Percentiles rank a stretch among this genome's conserved stretches.
Evolutionary conservation across 2,329 filamentous ascomycete genomes (phyloP).

Genomic region (Calonectria hawksworthii): DNA sequence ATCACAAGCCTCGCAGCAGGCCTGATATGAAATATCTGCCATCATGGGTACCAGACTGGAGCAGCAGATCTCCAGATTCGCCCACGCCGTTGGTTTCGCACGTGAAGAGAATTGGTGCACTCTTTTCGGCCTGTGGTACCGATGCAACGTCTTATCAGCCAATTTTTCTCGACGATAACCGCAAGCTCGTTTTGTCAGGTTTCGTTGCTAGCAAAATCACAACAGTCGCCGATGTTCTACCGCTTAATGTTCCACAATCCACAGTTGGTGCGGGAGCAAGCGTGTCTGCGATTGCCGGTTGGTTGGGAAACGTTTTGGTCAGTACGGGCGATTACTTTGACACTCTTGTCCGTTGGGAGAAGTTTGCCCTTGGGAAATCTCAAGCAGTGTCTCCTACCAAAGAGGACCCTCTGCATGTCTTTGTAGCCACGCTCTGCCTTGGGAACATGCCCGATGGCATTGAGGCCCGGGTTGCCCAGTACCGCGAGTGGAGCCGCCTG

Average conservation of each 20-base stretch:
- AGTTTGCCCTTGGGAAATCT: neutral
- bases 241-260: neutral
- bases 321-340: neutral
- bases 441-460: neutral
- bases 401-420: neutral
- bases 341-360: neutral
- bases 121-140: neutral
- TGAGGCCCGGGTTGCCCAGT: neutral
- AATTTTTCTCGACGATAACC: neutral
- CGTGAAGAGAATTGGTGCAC: neutral
- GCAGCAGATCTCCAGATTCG: neutral
- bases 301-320: neutral
- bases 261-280: neutral
- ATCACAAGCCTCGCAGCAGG: neutral
- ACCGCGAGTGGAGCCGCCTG: neutral
- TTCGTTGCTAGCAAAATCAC: neutral
- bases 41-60: neutral
- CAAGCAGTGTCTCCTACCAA: neutral
- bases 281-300: neutral
- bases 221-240: neutral
- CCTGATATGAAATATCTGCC: neutral
- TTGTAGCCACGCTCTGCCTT: neutral
- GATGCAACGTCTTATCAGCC: neutral
- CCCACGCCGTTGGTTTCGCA: neutral
- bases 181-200: neutral